phyloP scores from a whole-genome alignment of 2,329 filamentous ascomycete species.

The Acephala macrosclerotiorum region DNA sequence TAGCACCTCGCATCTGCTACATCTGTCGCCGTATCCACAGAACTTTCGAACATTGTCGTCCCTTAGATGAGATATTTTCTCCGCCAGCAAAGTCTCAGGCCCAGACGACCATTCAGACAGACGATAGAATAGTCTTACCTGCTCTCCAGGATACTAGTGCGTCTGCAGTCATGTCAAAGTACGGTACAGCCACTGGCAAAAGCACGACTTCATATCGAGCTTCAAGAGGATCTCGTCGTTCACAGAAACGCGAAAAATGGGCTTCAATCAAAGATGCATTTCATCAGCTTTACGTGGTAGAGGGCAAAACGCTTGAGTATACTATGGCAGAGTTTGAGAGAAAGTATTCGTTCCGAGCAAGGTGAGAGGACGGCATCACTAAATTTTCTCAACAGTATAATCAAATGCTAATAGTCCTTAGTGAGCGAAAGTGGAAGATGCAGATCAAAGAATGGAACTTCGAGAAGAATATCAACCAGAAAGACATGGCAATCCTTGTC shows the following conservation, averaged over 20 bases:
- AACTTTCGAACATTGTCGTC: neutral
- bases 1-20: neutral
- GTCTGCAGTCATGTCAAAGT: neutral
- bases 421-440: constrained; percentile 25
- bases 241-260: constrained; percentile 28
- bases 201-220: neutral
- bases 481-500: constrained; percentile 21
- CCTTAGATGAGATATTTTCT: neutral
- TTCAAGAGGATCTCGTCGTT: constrained; percentile 12
- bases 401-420: neutral
- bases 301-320: constrained; percentile 20
- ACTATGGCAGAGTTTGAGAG: constrained; percentile 20
- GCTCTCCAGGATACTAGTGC: too few relatives aligned
- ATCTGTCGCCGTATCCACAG: neutral
- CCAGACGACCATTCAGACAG: too few relatives aligned
- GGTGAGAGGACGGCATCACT: constrained; percentile 2
- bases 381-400: neutral
- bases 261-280: constrained; percentile 21
- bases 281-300: constrained; percentile 18
- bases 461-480: constrained; percentile 22
- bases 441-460: constrained; percentile 28
- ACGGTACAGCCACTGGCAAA: neutral
- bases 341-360: constrained; percentile 22
- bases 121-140: too few relatives aligned
- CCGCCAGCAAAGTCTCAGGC: too few relatives aligned